phyloP scores from a whole-genome alignment of 345 rosid species.

The Clausena lansium region DNA sequence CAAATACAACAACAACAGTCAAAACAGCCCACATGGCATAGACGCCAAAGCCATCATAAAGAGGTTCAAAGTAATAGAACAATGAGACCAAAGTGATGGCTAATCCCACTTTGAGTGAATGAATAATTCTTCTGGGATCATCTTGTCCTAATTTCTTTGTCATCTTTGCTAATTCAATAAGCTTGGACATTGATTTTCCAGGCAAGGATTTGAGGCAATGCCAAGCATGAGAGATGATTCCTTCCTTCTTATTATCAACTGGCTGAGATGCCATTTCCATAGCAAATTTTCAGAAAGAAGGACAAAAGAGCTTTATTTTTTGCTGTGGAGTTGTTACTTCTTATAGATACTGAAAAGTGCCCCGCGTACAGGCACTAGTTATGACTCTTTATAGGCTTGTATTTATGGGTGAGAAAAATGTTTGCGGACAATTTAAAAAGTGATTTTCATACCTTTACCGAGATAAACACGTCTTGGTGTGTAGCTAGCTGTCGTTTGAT shows the following conservation, averaged over 20 bases:
- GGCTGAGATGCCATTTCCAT: not conserved
- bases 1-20: constrained; percentile 45
- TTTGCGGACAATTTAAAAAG: not conserved
- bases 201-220: not conserved
- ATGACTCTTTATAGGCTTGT: not conserved
- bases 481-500: not conserved
- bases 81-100: constrained; percentile 36
- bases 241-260: constrained; percentile 8
- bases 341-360: not conserved
- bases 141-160: constrained; percentile 27
- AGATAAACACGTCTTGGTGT: not conserved
- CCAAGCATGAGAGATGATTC: not conserved
- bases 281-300: not conserved
- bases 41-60: constrained; percentile 35
- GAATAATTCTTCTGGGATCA: constrained; percentile 43
- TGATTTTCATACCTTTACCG: not conserved
- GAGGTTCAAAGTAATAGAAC: constrained; percentile 32
- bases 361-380: not conserved
- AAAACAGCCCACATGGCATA: constrained; percentile 48
- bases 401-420: not conserved
- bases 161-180: constrained; percentile 9
- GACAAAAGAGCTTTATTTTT: not conserved
- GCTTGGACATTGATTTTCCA: not conserved
- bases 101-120: constrained; percentile 36
- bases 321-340: not conserved